Percentiles rank a stretch among this genome's conserved stretches.
phyloP scores from a whole-genome alignment of 495 filamentous ascomycete genomes.

The Oleoguttula mirabilis region DNA sequence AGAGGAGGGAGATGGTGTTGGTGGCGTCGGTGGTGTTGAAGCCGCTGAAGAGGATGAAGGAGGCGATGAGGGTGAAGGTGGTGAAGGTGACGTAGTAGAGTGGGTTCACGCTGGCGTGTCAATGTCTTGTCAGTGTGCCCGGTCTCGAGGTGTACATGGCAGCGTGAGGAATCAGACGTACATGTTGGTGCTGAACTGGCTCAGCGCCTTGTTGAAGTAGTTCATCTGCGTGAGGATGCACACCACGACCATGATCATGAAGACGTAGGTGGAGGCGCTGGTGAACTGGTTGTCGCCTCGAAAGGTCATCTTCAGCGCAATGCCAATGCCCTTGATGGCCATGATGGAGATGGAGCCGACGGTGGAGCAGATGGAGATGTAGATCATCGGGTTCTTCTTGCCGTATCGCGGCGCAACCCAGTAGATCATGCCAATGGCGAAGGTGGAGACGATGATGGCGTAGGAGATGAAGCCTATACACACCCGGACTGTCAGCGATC shows the following conservation, averaged over 20 bases:
- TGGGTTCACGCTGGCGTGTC: slow-evolving; percentile 80
- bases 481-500: too few species aligned
- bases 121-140: slow-evolving; percentile 2
- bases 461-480: slow-evolving; percentile 92
- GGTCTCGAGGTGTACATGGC: neutral
- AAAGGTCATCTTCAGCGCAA: slow-evolving; percentile 87
- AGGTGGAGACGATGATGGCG: slow-evolving; percentile 59
- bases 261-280: slow-evolving; percentile 90
- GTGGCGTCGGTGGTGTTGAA: slow-evolving; percentile 94
- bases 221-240: slow-evolving; percentile 99
- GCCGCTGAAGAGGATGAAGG: slow-evolving; percentile 92
- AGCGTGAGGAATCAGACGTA: slow-evolving; percentile 37
- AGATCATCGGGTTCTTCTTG: slow-evolving; percentile 89
- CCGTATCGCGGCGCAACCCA: slow-evolving; percentile 76
- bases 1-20: slow-evolving; percentile 85
- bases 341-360: slow-evolving; percentile 96
- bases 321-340: slow-evolving; percentile 96
- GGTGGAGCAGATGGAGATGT: slow-evolving; percentile 91
- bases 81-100: slow-evolving; percentile 99
- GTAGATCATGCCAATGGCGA: slow-evolving; percentile 92
- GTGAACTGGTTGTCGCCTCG: slow-evolving; percentile 86
- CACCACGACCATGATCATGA: slow-evolving; percentile 78
- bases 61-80: slow-evolving; percentile 83
- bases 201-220: slow-evolving; percentile 97
- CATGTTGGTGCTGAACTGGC: slow-evolving; percentile 94